These are phyloP conservation scores for Cyclotella choctawhatcheeana DNA, from an alignment of 108 stramenopile genomes.

Conservation along the genomic window DNA sequence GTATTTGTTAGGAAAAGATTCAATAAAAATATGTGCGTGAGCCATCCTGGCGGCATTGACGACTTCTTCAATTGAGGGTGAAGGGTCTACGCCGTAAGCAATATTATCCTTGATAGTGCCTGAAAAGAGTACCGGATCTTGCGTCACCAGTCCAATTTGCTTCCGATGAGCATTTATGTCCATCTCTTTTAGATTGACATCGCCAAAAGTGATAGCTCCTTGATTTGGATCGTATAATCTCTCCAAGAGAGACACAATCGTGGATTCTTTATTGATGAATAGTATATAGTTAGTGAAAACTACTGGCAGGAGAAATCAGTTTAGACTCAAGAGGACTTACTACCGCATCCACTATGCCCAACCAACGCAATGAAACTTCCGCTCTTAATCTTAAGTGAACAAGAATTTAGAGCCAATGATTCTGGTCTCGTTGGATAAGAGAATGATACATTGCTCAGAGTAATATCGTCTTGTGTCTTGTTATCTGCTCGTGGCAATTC, in stretches of 20 bases:
- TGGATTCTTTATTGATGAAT: conserved; percentile 67
- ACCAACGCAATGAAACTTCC: conserved; percentile 94
- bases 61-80: conserved; percentile 70
- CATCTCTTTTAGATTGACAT: conserved; percentile 71
- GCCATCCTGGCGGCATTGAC: conserved; percentile 88
- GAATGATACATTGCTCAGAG: conserved; percentile 81
- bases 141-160: conserved; percentile 92
- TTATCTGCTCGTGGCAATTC: conserved; percentile 1
- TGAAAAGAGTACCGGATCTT: conserved; percentile 81
- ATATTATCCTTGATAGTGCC: conserved; percentile 95
- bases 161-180: conserved; percentile 74
- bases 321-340: conserved; percentile 10
- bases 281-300: background rate
- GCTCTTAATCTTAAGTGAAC: conserved; percentile 72
- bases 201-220: conserved; percentile 86
- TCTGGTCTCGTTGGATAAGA: conserved; percentile 92
- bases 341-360: conserved; percentile 90
- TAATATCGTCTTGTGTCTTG: conserved; percentile 25
- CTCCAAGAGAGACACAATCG: conserved; percentile 89
- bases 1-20: conserved; percentile 80
- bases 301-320: background rate
- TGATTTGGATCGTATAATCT: conserved; percentile 92
- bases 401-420: conserved; percentile 61
- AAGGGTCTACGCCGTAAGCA: conserved; percentile 66
- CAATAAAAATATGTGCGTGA: conserved; percentile 91